A percentile compares a stretch with the other conserved stretches of the same genome.
Conservation (phyloP, 139 green algal genomes). For the Asterochloris erici region DNA sequence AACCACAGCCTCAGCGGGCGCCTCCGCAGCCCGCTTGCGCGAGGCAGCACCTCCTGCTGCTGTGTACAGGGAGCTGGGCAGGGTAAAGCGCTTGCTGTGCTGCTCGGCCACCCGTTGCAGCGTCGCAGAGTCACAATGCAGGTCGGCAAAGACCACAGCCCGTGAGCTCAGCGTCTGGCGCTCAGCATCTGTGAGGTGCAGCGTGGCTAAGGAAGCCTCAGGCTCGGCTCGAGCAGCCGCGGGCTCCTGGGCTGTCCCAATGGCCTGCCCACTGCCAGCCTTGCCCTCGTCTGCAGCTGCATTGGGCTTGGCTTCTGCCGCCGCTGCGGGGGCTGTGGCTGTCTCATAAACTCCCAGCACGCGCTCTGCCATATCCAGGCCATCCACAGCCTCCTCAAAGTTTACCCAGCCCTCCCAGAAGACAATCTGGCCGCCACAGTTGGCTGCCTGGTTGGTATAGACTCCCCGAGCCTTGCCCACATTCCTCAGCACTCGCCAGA, state of each 20-base stretch:
- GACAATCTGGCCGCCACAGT: slow-evolving; percentile 22
- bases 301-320: neutral
- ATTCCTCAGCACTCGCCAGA: slow-evolving; percentile 32
- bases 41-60: slow-evolving; percentile 10
- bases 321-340: slow-evolving; percentile 13
- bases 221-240: neutral
- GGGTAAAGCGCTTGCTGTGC: slow-evolving; percentile 48
- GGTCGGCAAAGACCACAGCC: slow-evolving; percentile 56
- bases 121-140: slow-evolving; percentile 29
- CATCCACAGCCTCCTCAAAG: slow-evolving; percentile 54
- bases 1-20: neutral
- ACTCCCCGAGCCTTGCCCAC: slow-evolving; percentile 34
- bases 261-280: neutral
- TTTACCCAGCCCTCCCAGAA: slow-evolving; percentile 67
- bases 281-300: neutral
- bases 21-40: slow-evolving; percentile 6
- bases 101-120: slow-evolving; percentile 20
- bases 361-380: slow-evolving; percentile 25
- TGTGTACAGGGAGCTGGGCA: slow-evolving; percentile 24
- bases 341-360: slow-evolving; percentile 53
- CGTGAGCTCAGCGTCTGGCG: slow-evolving; percentile 52
- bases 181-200: slow-evolving; percentile 36
- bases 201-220: neutral
- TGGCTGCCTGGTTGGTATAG: slow-evolving; percentile 43
- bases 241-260: neutral